Evolutionary conservation across 495 filamentous ascomycete genomes (phyloP).

Genomic region (Hypoxylon cercidicola): DNA sequence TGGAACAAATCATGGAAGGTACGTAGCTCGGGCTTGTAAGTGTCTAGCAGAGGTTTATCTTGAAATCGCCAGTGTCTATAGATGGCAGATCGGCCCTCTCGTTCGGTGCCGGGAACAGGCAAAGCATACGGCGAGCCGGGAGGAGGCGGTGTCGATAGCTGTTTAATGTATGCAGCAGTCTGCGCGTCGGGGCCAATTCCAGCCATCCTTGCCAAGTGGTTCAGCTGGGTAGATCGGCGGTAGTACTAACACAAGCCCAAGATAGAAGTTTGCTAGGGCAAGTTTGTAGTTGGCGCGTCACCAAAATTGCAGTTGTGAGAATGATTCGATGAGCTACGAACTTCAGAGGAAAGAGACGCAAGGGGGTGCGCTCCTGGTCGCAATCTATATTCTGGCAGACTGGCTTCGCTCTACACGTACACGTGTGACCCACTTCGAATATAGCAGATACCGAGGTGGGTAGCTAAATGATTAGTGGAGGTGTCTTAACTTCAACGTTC

Average conservation of each 20-base stretch:
- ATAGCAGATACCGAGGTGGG: slow-evolving; percentile 22
- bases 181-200: slow-evolving; percentile 43
- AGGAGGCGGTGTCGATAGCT: slow-evolving; percentile 64
- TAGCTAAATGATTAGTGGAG: background rate
- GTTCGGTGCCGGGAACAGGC: slow-evolving; percentile 76
- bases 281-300: no score
- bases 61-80: slow-evolving; percentile 86
- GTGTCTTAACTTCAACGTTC: background rate
- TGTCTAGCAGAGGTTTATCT: slow-evolving; percentile 75
- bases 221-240: slow-evolving; percentile 2
- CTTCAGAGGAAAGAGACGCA: background rate
- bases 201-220: slow-evolving; percentile 17
- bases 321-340: background rate
- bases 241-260: background rate
- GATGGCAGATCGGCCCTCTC: slow-evolving; percentile 74
- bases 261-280: background rate
- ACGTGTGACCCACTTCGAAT: slow-evolving; percentile 27
- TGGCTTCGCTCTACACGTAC: slow-evolving; percentile 8
- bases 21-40: slow-evolving; percentile 74
- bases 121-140: slow-evolving; percentile 71
- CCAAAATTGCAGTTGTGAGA: background rate
- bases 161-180: slow-evolving; percentile 50
- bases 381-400: slow-evolving; percentile 26
- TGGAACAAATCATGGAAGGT: slow-evolving; percentile 89
- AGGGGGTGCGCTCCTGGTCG: slow-evolving; percentile 13